Evolutionary conservation across 1,284 basidiomycete species (phyloP).

Genomic region (Trichosporon sp.): DNA sequence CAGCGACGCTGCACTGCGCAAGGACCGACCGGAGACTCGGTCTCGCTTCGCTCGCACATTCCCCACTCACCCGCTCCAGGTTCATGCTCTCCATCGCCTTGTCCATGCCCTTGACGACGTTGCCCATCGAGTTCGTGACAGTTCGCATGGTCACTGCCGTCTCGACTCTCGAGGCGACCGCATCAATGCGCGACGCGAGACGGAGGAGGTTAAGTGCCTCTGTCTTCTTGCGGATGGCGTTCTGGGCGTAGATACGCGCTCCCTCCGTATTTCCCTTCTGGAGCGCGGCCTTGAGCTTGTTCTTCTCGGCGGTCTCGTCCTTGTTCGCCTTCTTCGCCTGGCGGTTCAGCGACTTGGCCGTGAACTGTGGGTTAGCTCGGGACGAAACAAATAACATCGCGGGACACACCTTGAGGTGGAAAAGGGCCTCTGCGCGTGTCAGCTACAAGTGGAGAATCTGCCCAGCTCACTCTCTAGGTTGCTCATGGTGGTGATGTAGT

Average conservation of each 20-base stretch:
- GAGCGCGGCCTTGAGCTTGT: constrained; percentile 90
- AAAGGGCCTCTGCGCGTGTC: constrained; percentile 75
- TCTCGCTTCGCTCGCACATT: neutral
- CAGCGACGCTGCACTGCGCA: too few relatives aligned
- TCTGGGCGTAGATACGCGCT: constrained; percentile 97
- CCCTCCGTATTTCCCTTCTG: constrained; percentile 97
- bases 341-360: constrained; percentile 84
- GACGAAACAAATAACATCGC: too few relatives aligned
- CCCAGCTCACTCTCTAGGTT: constrained; percentile 78
- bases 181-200: constrained; percentile 88
- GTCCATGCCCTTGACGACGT: constrained; percentile 97
- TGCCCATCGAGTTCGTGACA: constrained; percentile 88
- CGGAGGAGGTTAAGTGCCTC: constrained; percentile 88
- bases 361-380: constrained; percentile 67
- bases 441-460: neutral
- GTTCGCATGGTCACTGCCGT: constrained; percentile 97
- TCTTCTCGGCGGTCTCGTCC: constrained; percentile 82
- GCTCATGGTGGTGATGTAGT: constrained; percentile 64
- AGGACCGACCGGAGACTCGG: too few relatives aligned
- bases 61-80: constrained; percentile 74
- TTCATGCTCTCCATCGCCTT: constrained; percentile 99
- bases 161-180: constrained; percentile 93
- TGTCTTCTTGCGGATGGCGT: constrained; percentile 98
- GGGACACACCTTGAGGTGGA: constrained; percentile 80
- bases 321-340: constrained; percentile 96